A percentile compares a stretch with the other conserved stretches of the same genome.
phyloP scores from a whole-genome alignment of 192 early-diverging fungal species.

The Linnemannia zychae region DNA sequence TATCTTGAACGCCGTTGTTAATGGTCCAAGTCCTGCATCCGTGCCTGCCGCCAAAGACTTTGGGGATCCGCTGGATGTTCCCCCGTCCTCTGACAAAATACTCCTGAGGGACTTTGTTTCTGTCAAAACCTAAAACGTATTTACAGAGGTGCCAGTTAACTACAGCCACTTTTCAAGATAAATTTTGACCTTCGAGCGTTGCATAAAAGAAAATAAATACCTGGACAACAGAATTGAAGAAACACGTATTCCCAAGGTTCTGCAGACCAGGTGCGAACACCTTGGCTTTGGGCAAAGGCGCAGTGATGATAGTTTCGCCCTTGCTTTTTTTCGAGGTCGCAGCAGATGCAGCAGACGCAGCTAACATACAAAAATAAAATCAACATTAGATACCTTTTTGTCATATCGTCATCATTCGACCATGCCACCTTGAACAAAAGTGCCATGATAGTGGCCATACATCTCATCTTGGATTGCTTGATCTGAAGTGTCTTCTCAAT shows the following conservation, averaged over 20 bases:
- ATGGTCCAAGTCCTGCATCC: slow-evolving; percentile 21
- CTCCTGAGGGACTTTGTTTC: slow-evolving; percentile 45
- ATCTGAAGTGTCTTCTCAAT: slow-evolving; percentile 16
- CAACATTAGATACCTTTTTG: no score
- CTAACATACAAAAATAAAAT: background rate
- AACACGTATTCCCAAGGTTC: slow-evolving; percentile 87
- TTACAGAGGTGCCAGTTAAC: no score
- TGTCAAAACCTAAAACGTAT: slow-evolving; percentile 20
- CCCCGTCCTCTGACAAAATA: slow-evolving; percentile 32
- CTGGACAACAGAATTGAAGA: slow-evolving; percentile 85
- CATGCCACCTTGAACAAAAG: background rate
- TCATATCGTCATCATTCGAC: no score
- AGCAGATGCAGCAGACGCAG: slow-evolving; percentile 12
- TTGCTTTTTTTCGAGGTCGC: slow-evolving; percentile 22
- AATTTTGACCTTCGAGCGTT: background rate
- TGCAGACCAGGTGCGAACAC: slow-evolving; percentile 65
- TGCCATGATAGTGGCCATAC: background rate
- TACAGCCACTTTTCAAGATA: no score
- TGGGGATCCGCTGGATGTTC: background rate
- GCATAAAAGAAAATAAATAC: slow-evolving; percentile 13
- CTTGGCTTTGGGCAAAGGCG: slow-evolving; percentile 19
- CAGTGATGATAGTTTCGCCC: background rate
- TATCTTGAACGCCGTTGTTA: slow-evolving; percentile 33
- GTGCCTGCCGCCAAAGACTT: slow-evolving; percentile 38
- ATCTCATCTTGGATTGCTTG: slow-evolving; percentile 36